Evolutionary conservation across 1,139 yeast genomes (phyloP).

Genomic region (Pichia cactophila): DNA sequence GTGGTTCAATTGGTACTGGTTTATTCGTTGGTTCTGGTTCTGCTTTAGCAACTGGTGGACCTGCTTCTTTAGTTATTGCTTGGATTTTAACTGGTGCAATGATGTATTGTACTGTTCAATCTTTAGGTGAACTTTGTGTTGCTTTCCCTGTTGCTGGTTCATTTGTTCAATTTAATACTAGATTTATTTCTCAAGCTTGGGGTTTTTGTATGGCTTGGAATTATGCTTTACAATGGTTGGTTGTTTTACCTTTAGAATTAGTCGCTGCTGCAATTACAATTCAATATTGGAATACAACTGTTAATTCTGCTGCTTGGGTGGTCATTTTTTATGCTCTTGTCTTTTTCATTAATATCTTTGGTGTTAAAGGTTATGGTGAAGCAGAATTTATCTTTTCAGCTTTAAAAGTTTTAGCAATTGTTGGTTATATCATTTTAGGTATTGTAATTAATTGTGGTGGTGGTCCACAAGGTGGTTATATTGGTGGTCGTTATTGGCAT

Average conservation of each 20-base stretch:
- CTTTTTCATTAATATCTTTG: constrained; percentile 47
- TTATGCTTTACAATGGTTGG: constrained; percentile 62
- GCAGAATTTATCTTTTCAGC: constrained; percentile 57
- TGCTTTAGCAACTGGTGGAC: constrained; percentile 60
- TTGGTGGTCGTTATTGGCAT: constrained; percentile 55
- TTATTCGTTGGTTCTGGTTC: constrained; percentile 56
- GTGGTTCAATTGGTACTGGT: constrained; percentile 78
- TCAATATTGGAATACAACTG: constrained; percentile 51
- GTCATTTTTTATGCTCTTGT: constrained; percentile 53
- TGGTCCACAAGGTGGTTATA: constrained; percentile 48
- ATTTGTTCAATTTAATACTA: constrained; percentile 57
- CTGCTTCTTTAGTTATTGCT: constrained; percentile 54
- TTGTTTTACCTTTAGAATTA: constrained; percentile 61
- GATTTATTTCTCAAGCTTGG: constrained; percentile 63
- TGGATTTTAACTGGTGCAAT: constrained; percentile 42
- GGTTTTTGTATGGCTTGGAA: constrained; percentile 73
- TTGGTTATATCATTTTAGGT: constrained; percentile 66
- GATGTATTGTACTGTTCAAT: constrained; percentile 61
- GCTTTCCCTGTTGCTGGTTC: constrained; percentile 66
- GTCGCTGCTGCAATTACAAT: constrained; percentile 68
- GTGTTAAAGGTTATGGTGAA: constrained; percentile 61
- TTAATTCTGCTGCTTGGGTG: constrained; percentile 63
- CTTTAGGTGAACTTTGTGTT: constrained; percentile 62
- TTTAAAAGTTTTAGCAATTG: constrained; percentile 53
- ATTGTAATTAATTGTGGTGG: constrained; percentile 66